Evolutionary conservation across 2,329 filamentous ascomycete species (phyloP), one percentile per base, ranked within the genome.

Genomic region (Fusarium sp.): DNA sequence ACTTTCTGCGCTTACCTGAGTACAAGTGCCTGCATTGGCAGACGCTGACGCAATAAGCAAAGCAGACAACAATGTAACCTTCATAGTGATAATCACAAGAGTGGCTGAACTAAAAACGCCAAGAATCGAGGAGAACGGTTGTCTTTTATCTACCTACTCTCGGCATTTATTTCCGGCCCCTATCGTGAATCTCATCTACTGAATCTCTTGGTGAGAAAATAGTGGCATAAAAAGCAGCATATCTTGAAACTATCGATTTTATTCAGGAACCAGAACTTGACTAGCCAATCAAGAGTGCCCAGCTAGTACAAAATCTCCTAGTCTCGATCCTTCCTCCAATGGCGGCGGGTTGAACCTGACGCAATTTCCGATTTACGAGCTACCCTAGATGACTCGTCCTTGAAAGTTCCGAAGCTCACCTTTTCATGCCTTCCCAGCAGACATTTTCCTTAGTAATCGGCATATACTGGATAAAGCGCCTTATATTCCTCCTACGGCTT

Each of bases 1-100:
- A 4, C 8, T 26, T 3, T 0, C 5, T 20, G n/a, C 3, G 3
- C 2, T 3, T 8, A 52, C 50, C n/a, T 52, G 6, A 1, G 50
- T 26, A 7, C 50, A 52, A 22, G 50, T 38, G 9, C n/a, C 50
- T 26, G 3, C 9, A 52, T 52, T 9, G n/a, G 32, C 50, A 20
- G 50, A 38, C 2, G 13, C 18, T 11, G 50, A 26, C 12, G 18
- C n/a, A 3, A 52, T 22, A 12, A 52, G 9, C 13, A 52, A 5
- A 22, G 50, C n/a, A 5, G n/a, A 26, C 5, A 52, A 4, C 1
- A 52, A 17, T 26, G 9, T 22, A 13, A 15, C n/a, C 3, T 22
- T 22, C 50, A 52, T 36, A 4, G 13, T 22, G 4, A 26, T 34
- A 8, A 22, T 15, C 12, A 10, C 11, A 11, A 14, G 4, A 52